Conservation (phyloP, 78 protist species). For the Mastigamoeba balamuthi region DNA sequence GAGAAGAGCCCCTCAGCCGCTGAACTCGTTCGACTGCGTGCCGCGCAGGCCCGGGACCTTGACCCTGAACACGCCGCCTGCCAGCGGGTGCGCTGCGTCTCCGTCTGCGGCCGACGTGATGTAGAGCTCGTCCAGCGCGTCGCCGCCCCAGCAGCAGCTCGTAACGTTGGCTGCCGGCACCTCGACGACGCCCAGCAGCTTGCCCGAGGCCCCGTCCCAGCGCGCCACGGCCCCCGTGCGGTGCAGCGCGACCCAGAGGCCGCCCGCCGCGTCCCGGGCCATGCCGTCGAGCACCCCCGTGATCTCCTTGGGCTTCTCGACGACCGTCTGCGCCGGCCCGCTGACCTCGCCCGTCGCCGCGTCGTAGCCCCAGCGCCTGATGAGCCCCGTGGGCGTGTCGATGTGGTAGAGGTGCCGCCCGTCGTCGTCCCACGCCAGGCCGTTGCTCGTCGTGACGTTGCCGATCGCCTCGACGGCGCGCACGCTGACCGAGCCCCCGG, state of each 20-base stretch:
- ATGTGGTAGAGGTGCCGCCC: neutral
- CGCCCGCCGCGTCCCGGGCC: neutral
- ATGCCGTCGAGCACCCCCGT: neutral
- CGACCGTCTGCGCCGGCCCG: neutral
- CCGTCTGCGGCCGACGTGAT: too few species aligned
- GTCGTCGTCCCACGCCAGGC: constrained; percentile 3
- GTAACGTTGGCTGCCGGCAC: neutral
- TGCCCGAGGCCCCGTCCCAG: neutral
- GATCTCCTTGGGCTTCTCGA: neutral
- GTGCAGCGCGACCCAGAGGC: constrained; percentile 3
- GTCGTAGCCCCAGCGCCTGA: neutral
- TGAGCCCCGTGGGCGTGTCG: neutral
- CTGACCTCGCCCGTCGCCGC: neutral
- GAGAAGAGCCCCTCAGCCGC: too few species aligned
- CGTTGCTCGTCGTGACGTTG: neutral
- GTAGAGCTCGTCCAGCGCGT: too few species aligned
- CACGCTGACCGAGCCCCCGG: neutral
- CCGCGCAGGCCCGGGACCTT: too few species aligned
- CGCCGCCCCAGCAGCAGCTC: neutral
- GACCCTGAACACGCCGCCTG: too few species aligned
- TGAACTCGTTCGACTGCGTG: too few species aligned
- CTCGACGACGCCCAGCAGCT: neutral
- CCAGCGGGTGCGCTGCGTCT: too few species aligned
- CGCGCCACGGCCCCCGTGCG: neutral
- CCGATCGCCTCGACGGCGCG: neutral